Evolutionary conservation across 1,139 yeast genomes (phyloP), one percentile per base, ranked within the genome.

Genomic region (Candida sanyaensis): DNA sequence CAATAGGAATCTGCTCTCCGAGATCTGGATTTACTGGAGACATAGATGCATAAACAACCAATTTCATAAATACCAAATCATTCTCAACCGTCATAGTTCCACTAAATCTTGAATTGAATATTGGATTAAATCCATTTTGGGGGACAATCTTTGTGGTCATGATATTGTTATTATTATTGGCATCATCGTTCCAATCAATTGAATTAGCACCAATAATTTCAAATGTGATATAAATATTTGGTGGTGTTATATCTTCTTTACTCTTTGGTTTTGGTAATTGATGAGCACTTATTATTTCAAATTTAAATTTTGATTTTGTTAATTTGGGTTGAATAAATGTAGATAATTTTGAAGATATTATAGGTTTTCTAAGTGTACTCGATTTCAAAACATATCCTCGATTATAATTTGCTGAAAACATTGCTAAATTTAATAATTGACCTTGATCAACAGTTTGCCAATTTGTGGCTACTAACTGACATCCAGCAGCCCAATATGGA

Each of bases 381-480:
- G 98, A 97, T 59, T 93, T 93, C 47, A 88, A 68, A 4, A 87
- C 83, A 62, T 88, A 95, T 0, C 99, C 99, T 1, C 78, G 71
- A 31, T 73, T 77, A 21, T 77, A 71, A 1, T 80, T 78, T 4
- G 77, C 71, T 41, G 81, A 74, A 64, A 93, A 93, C 75, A 92
- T 71, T 0, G 97, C 89, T 56, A 88, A 88, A 63, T 91, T 92
- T n/a, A 93, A 61, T 60, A 90, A 96, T 62, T 91, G 93, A 0
- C 97, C 97, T 23, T 83, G 54, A 61, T 93, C 99, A 63, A 83
- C 86, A 0, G 96, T 87, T 65, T 93, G 99, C 98, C 98, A 95
- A 61, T 93, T 93, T 1, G 96, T 84, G 0, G 99, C 98, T 3
- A 89, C 98, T 91, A 95, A 81, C 61, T 93, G 99, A 4, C 80